phyloP scores from a whole-genome alignment of 2,329 filamentous ascomycete species.

The Botrytis aclada region DNA sequence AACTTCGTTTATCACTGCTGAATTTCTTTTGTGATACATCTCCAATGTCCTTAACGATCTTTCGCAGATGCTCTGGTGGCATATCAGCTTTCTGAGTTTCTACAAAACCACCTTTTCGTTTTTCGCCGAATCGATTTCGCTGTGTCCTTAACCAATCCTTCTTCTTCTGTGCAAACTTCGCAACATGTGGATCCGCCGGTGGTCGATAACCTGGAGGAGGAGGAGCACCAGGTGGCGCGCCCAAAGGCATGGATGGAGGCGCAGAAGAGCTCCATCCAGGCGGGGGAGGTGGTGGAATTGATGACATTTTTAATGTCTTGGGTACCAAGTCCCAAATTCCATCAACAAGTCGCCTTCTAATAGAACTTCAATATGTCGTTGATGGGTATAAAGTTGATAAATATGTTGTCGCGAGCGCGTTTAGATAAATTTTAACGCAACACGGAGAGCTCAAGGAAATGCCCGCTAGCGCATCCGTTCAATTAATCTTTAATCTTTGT shows the following conservation, averaged over 20 bases:
- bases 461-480: constrained; percentile 15
- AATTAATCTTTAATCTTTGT: constrained; percentile 4
- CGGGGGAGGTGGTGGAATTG: constrained; percentile 63
- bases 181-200: constrained; percentile 74
- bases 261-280: constrained; percentile 58
- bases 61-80: constrained; percentile 96
- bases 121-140: constrained; percentile 92
- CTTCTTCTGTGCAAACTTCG: constrained; percentile 98
- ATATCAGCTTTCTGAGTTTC: constrained; percentile 98
- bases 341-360: constrained; percentile 17
- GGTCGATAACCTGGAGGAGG: constrained; percentile 85
- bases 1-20: constrained; percentile 96
- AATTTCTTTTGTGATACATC: constrained; percentile 99
- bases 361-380: constrained; percentile 17
- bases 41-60: constrained; percentile 97
- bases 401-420: constrained; percentile 16
- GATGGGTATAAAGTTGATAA: constrained; percentile 14
- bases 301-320: constrained; percentile 48
- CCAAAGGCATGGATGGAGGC: constrained; percentile 50
- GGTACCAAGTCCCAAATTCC: constrained; percentile 31
- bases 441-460: constrained; percentile 4
- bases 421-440: constrained; percentile 17
- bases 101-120: constrained; percentile 92
- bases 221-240: constrained; percentile 50
- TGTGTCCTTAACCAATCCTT: constrained; percentile 95